Conservation (phyloP, 2,329 filamentous ascomycete genomes). For the Pseudofabraea citricarpa region DNA sequence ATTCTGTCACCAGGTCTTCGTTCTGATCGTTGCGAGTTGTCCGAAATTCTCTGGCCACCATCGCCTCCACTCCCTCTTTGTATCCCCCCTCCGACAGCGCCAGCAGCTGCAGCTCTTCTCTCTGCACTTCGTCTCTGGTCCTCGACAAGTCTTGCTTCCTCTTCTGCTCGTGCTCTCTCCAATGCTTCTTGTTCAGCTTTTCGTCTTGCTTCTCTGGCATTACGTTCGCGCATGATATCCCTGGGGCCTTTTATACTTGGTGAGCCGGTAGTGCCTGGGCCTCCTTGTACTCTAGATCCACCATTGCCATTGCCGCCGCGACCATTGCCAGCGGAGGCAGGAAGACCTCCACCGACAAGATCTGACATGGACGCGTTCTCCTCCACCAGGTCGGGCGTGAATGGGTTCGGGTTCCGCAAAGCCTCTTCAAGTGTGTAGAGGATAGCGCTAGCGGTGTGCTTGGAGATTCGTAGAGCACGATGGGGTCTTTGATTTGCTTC, state of each 20-base stretch:
- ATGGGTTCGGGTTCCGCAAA: conserved; percentile 73
- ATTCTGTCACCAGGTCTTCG: conserved; percentile 19
- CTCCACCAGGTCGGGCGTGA: conserved; percentile 80
- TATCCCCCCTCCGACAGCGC: conserved; percentile 37
- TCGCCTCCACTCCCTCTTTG: conserved; percentile 16
- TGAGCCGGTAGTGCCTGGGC: conserved; percentile 43
- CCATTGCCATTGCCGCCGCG: conserved; percentile 50
- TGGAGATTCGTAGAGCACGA: conserved; percentile 63
- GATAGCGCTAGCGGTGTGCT: conserved; percentile 82
- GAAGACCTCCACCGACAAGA: conserved; percentile 56
- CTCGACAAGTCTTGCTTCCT: conserved; percentile 49
- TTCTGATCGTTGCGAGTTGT: conserved; percentile 25
- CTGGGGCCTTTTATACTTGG: conserved; percentile 72
- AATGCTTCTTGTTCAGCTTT: conserved; percentile 42
- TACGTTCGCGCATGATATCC: conserved; percentile 86
- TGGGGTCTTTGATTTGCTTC: conserved; percentile 34
- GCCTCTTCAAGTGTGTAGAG: conserved; percentile 90
- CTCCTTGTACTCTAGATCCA: conserved; percentile 39
- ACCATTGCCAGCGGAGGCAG: conserved; percentile 53
- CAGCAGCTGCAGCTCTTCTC: conserved; percentile 57
- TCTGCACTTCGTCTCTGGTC: conserved; percentile 48
- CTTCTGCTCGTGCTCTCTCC: conserved; percentile 44
- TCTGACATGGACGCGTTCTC: conserved; percentile 93
- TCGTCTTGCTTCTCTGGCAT: conserved; percentile 69
- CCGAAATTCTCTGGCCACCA: conserved; percentile 22